Evolutionary conservation across 805 yeast species (phyloP).

Genomic region (Candida dajiaensis): DNA sequence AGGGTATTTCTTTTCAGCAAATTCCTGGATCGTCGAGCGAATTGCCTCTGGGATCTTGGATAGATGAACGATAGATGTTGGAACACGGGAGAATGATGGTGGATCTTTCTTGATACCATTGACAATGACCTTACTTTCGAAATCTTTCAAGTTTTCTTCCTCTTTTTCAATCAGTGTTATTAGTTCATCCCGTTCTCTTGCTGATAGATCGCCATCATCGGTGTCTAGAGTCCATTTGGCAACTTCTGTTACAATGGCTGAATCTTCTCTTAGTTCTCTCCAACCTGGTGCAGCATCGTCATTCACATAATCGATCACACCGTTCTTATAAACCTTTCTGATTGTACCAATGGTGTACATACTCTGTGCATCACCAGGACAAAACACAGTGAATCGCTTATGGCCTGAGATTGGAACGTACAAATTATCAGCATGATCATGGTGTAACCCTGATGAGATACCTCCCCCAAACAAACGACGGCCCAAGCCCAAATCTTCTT

Average conservation of each 20-base stretch:
- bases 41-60: conserved; percentile 39
- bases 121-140: conserved; percentile 14
- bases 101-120: conserved; percentile 40
- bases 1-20: conserved; percentile 43
- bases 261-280: conserved; percentile 57
- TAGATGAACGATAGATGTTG: conserved; percentile 56
- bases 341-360: conserved; percentile 62
- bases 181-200: conserved; percentile 20
- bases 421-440: conserved; percentile 75
- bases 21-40: conserved; percentile 25
- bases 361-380: conserved; percentile 55
- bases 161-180: conserved; percentile 25
- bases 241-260: conserved; percentile 47
- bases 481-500: conserved; percentile 39
- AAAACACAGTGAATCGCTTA: conserved; percentile 61
- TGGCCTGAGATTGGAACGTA: conserved; percentile 55
- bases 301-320: conserved; percentile 57
- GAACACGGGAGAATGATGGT: conserved; percentile 61
- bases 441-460: conserved; percentile 69
- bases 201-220: conserved; percentile 15
- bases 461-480: conserved; percentile 52
- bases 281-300: conserved; percentile 56
- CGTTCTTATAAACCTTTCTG: conserved; percentile 47
- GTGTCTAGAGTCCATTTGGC: conserved; percentile 38
- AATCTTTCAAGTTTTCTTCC: conserved; percentile 14